Evolutionary conservation across 1,284 basidiomycete species (phyloP).

Genomic region (Boletus holoroseus): DNA sequence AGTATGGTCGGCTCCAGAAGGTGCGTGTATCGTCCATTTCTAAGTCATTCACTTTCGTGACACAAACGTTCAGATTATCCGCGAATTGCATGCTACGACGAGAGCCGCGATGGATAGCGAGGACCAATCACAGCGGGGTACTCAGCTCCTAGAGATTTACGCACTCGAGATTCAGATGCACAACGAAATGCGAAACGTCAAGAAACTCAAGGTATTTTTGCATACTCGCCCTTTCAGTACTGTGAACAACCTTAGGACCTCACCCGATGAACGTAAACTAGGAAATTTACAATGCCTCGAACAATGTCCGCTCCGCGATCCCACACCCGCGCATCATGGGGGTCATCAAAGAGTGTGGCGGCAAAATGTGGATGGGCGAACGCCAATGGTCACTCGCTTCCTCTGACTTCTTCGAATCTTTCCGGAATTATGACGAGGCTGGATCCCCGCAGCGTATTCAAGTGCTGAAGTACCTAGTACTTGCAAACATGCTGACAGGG

Average conservation of each 20-base stretch:
- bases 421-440: conserved; percentile 97
- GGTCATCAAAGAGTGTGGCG: conserved; percentile 97
- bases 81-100: conserved; percentile 67
- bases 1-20: conserved; percentile 79
- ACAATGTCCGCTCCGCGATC: conserved; percentile 91
- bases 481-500: conserved; percentile 97
- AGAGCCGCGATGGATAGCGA: conserved; percentile 58
- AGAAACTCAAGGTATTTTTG: conserved; percentile 78
- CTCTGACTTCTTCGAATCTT: conserved; percentile 98
- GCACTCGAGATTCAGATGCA: conserved; percentile 99
- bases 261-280: conserved; percentile 29
- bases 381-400: conserved; percentile 98
- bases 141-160: conserved; percentile 95
- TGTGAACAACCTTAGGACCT: neutral
- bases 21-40: conserved; percentile 38
- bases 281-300: conserved; percentile 97
- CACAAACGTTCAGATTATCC: conserved; percentile 50
- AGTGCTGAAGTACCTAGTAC: conserved; percentile 96
- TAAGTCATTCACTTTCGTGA: neutral
- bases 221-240: neutral
- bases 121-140: conserved; percentile 85
- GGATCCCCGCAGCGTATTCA: conserved; percentile 95
- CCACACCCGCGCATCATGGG: conserved; percentile 99
- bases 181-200: conserved; percentile 90
- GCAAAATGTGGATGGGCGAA: conserved; percentile 99